Conservation (phyloP, 306 rosid genomes). For the Trifolium subterraneum region DNA sequence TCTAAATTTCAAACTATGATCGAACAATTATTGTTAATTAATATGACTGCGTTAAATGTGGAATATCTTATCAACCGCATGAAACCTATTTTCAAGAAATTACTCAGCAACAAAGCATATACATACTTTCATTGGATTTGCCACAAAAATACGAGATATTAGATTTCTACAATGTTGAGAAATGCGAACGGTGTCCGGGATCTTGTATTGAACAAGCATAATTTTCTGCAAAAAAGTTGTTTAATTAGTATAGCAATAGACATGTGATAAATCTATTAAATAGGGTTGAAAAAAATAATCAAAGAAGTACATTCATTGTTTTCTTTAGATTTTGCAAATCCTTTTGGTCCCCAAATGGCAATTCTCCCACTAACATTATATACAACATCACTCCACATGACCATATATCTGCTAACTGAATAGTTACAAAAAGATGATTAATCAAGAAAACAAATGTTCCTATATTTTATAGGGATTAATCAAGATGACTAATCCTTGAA, state of each 20-base stretch:
- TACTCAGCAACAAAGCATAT: neutral
- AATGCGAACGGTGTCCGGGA: constrained; percentile 65
- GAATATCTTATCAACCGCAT: neutral
- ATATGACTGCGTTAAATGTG: neutral
- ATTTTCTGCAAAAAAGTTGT: constrained; percentile 55
- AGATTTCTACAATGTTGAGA: constrained; percentile 66
- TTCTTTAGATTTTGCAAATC: constrained; percentile 62
- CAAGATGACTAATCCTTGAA: neutral
- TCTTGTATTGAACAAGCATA: constrained; percentile 66
- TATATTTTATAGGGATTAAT: neutral
- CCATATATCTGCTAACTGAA: constrained; percentile 76
- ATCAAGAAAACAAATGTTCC: neutral
- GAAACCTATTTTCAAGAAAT: too few species aligned
- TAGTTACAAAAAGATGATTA: constrained; percentile 9
- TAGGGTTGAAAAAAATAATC: neutral
- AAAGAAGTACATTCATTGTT: constrained; percentile 45
- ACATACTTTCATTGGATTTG: constrained; percentile 64
- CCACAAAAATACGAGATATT: constrained; percentile 70
- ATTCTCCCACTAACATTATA: constrained; percentile 67
- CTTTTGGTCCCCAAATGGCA: constrained; percentile 67
- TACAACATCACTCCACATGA: constrained; percentile 77
- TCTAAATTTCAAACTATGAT: neutral
- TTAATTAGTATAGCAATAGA: neutral
- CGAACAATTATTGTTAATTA: neutral
- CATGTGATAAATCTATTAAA: constrained; percentile 18